These are phyloP conservation scores for Colletotrichum noveboracense DNA, from an alignment of 2,329 filamentous ascomycete species.

Conservation along the genomic window DNA sequence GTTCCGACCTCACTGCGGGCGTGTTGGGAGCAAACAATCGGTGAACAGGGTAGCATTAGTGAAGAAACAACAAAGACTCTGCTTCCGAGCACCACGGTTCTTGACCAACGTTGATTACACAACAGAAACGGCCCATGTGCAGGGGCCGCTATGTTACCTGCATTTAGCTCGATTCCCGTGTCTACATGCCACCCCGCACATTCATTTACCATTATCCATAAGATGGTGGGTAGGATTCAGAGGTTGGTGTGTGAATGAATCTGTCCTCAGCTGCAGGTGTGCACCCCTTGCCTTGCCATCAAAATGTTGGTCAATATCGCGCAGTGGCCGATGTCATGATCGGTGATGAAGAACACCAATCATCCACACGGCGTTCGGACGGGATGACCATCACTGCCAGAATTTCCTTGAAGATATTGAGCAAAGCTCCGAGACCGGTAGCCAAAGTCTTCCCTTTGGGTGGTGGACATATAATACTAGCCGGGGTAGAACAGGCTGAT, in stretches of 20 bases:
- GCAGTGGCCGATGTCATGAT: fast-evolving
- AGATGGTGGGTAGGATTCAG: background rate
- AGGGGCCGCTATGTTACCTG: background rate
- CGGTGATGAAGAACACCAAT: background rate
- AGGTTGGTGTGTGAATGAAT: background rate
- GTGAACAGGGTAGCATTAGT: background rate
- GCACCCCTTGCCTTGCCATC: background rate
- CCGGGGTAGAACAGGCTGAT: background rate
- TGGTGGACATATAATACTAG: fast-evolving
- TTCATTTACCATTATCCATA: background rate
- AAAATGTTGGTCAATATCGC: background rate
- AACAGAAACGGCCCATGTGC: background rate
- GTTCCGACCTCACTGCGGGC: background rate
- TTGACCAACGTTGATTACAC: background rate
- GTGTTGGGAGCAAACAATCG: background rate
- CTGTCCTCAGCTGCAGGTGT: background rate
- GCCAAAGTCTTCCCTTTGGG: fast-evolving
- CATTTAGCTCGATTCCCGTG: background rate
- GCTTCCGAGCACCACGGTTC: background rate
- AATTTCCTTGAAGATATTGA: fast-evolving
- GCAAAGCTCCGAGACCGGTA: background rate
- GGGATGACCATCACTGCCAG: background rate
- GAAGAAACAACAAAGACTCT: background rate
- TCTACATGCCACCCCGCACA: background rate
- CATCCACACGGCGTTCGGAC: background rate